These are phyloP conservation scores for Parmales sp. DNA, from an alignment of 108 stramenopile genomes.

Conservation along the genomic window DNA sequence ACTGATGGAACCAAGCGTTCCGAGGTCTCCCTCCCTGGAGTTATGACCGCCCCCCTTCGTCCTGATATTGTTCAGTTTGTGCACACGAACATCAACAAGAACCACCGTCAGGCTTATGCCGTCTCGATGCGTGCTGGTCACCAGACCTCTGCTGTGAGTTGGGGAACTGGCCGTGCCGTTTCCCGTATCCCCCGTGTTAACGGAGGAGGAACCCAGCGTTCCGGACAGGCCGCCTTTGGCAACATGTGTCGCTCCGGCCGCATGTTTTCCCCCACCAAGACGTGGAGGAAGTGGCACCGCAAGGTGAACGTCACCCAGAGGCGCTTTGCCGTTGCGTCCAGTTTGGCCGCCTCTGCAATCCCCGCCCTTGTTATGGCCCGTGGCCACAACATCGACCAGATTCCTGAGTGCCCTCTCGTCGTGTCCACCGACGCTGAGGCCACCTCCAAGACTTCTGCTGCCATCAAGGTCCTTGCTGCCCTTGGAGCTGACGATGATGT, in stretches of 20 bases:
- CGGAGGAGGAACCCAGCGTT: constrained; percentile 95
- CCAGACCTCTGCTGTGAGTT: constrained; percentile 86
- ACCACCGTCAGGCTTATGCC: constrained; percentile 96
- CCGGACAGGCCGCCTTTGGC: constrained; percentile 98
- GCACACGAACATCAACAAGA: constrained; percentile 99
- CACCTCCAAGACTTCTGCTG: constrained; percentile 80
- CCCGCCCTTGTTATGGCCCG: constrained; percentile 97
- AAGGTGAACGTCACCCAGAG: constrained; percentile 92
- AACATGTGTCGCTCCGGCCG: constrained; percentile 95
- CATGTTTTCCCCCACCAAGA: constrained; percentile 99
- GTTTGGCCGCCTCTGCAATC: constrained; percentile 91
- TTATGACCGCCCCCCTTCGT: constrained; percentile 96
- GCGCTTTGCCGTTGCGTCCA: constrained; percentile 93
- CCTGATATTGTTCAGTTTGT: constrained; percentile 96
- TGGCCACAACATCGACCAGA: constrained; percentile 89
- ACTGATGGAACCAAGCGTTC: constrained; percentile 73
- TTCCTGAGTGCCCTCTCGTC: constrained; percentile 95
- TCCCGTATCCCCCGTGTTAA: constrained; percentile 99
- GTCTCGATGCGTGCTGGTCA: constrained; percentile 89
- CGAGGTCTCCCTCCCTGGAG: constrained; percentile 82
- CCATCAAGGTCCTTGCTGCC: constrained; percentile 75
- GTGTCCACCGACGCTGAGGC: constrained; percentile 66
- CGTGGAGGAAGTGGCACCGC: constrained; percentile 98
- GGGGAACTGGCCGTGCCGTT: constrained; percentile 99
- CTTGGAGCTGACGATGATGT: constrained; percentile 90